Evolutionary conservation across 2,329 filamentous ascomycete genomes (phyloP).

Genomic region (Colletotrichum falcatum): DNA sequence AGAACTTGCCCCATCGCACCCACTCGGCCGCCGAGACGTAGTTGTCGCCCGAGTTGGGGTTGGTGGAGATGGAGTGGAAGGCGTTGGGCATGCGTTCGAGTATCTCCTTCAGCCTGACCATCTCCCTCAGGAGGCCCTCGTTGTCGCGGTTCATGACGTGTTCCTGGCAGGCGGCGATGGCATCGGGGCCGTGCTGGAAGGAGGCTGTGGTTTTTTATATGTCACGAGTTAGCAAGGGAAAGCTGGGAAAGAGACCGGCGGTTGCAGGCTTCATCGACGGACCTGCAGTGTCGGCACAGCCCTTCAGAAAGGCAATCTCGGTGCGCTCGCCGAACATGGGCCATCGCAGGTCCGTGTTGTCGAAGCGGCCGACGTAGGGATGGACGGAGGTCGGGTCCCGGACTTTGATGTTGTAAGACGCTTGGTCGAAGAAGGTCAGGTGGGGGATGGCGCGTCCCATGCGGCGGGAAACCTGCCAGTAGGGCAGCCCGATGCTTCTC

Average conservation of each 20-base stretch:
- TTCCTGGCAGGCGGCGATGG: constrained; percentile 65
- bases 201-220: constrained; percentile 56
- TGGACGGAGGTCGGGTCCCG: constrained; percentile 60
- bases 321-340: constrained; percentile 64
- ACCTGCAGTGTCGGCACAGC: constrained; percentile 60
- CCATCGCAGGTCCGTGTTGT: constrained; percentile 67
- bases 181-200: constrained; percentile 63
- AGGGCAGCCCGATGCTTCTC: constrained; percentile 60
- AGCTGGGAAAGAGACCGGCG: background rate
- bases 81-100: constrained; percentile 65
- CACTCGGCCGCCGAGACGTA: constrained; percentile 62
- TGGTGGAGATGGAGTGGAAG: constrained; percentile 65
- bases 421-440: constrained; percentile 65
- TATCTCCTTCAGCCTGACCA: constrained; percentile 64
- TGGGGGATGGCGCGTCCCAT: constrained; percentile 64
- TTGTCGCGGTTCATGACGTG: constrained; percentile 64
- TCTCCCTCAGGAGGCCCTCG: constrained; percentile 61
- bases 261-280: too few species aligned
- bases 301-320: constrained; percentile 64
- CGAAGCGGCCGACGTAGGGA: constrained; percentile 63
- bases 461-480: constrained; percentile 61
- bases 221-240: too few species aligned
- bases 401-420: constrained; percentile 64
- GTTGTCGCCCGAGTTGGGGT: constrained; percentile 63
- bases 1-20: constrained; percentile 64